Evolutionary conservation across 768 basidiomycete genomes (phyloP), one percentile per base, ranked within the genome.

Genomic region (Russula abietina): DNA sequence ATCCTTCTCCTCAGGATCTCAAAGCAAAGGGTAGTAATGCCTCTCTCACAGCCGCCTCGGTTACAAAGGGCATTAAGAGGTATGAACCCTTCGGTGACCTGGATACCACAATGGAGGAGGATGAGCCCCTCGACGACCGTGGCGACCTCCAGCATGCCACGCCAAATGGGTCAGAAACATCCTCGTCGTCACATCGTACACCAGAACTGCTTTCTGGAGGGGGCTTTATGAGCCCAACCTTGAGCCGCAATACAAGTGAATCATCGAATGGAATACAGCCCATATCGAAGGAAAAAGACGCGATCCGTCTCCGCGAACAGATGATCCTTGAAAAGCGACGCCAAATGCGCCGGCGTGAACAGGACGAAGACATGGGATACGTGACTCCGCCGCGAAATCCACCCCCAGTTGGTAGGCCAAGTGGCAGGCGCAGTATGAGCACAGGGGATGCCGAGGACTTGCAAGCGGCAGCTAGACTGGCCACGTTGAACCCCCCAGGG

Each of bases 291-390:
- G 83, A 88, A 0, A 89, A 86, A 70, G 83, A 88, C 69, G 86
- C 85, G 32, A 89, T 88, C 68, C 80, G 75, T 30, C 73, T 71
- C 30, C 80, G 88, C 22, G 89, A 91, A 69, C 81, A 84, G 62
- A 71, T 89, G 54, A 89, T 91, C 65, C 72, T 86, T 30, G 84
- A 88, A 73, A 89, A 84, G 74, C 78, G 88, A 64, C 78, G 88
- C 22, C 80, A 86, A 70, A 81, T 83, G 51, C 77, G 84, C 48
- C 78, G 79, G 52, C 71, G 80, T 64, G 84, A 87, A 55, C 77
- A 81, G 43, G 81, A 78, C 16, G 79, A 76, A 39, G 72, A 70
- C 62, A 69, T 69, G 74, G 75, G 62, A 69, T 73, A 65, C 62
- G 75, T 70, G 69, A 74, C 73, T 17, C 73, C 73, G 57, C 70